These are phyloP conservation scores for Lepidium aucheri DNA, from an alignment of 345 rosid genomes.

Conservation along the genomic window DNA sequence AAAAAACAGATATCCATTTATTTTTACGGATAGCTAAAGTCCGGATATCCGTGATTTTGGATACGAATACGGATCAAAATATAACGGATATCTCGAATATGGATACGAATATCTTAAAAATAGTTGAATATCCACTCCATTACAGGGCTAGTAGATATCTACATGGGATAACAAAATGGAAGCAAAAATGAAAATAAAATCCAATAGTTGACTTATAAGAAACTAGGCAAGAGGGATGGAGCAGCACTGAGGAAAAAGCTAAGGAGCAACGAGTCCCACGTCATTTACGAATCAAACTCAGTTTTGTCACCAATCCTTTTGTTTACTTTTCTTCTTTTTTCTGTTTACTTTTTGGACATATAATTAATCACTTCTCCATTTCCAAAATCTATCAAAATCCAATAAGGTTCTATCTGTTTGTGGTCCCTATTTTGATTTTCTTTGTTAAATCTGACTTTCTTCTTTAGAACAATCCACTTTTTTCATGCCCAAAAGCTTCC, in stretches of 20 bases:
- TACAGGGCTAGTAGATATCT: too few species aligned
- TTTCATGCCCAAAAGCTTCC: slow-evolving; percentile 7
- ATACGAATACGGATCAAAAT: too few species aligned
- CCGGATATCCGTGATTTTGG: too few species aligned
- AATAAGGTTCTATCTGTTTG: neutral
- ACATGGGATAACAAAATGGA: too few species aligned
- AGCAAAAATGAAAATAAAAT: too few species aligned
- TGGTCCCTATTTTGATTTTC: neutral
- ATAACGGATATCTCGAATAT: too few species aligned
- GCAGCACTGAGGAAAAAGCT: slow-evolving; percentile 5
- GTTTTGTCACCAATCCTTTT: neutral
- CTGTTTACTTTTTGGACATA: neutral
- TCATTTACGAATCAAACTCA: neutral
- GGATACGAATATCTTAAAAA: too few species aligned
- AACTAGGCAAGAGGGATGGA: neutral
- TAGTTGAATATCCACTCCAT: too few species aligned
- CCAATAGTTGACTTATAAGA: slow-evolving; percentile 1
- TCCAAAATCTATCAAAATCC: neutral
- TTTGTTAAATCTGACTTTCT: neutral
- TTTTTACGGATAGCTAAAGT: too few species aligned
- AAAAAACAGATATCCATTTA: too few species aligned
- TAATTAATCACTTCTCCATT: neutral
- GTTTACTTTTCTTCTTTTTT: neutral
- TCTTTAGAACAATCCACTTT: neutral
- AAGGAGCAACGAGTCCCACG: slow-evolving; percentile 17